Evolutionary conservation across 768 basidiomycete genomes (phyloP), one percentile per base, ranked within the genome.

Genomic region (Lentinula lateritia): DNA sequence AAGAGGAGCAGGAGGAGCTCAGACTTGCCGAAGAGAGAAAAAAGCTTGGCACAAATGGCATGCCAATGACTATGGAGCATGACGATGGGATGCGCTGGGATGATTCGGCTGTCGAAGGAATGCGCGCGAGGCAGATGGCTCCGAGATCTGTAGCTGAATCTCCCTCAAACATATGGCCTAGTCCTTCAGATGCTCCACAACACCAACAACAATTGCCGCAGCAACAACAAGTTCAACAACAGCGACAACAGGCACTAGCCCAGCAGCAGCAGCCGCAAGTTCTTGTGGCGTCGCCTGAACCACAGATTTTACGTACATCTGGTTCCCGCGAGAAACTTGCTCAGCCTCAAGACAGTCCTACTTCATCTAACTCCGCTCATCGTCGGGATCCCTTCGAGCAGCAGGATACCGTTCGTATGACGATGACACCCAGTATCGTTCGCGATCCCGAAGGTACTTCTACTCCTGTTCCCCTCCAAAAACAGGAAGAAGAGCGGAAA

Each of bases 81-180:
- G 92, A 93, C 63, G 93, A 95, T 67, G 89, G 87, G 2, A 91
- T 95, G 84, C 82, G 83, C 62, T 95, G 95, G 94, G 93, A 94
- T 52, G 90, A 93, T 58, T 73, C 78, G 41, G 81, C 79, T 10
- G 86, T 83, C 2, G 84, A 82, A 58, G 78, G 80, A 48, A 78
- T 80, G 64, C 81, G 79, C 58, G 71, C 69, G 63, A 20, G 50
- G 52, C 52, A 61, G 60, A 68, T 72, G 63, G 67, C 58, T 61
- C 69, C 62, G 12, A 32, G 65, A 46, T 41, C 69, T 63, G 61
- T 65, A 41, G 63, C 6, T 13, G 48, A 60, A 15, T 35, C 74
- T 39, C 76, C 80, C 2, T 75, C 75, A 6, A 63, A 72, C 0
- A 63, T 79, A 53, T 77, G 73, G 35, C 71, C 79, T 13, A 74